Conservation (phyloP, 139 green algal species). For the Coelastrella sp. region DNA sequence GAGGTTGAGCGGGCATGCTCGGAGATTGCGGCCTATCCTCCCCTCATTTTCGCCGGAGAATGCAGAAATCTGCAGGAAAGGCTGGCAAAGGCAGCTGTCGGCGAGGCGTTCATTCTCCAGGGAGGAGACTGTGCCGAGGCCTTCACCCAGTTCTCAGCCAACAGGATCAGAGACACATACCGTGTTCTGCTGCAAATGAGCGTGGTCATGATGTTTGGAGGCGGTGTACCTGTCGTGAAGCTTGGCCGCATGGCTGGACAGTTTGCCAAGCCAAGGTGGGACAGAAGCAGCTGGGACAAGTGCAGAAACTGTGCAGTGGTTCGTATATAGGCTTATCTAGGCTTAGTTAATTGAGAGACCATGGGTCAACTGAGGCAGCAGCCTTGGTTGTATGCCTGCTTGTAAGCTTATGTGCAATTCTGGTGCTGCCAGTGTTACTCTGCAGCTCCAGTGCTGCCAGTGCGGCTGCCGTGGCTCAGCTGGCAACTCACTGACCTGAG, state of each 20-base stretch:
- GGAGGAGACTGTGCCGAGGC: slow-evolving; percentile 98
- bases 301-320: background rate
- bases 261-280: slow-evolving; percentile 96
- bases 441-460: background rate
- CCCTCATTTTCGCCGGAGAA: slow-evolving; percentile 98
- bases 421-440: background rate
- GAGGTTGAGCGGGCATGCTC: slow-evolving; percentile 71
- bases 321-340: background rate
- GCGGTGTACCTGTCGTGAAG: slow-evolving; percentile 97
- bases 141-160: slow-evolving; percentile 96
- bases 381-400: background rate
- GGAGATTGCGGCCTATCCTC: slow-evolving; percentile 86
- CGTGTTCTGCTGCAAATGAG: slow-evolving; percentile 95
- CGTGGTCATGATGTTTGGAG: slow-evolving; percentile 97
- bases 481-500: background rate
- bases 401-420: background rate
- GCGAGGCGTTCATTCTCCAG: slow-evolving; percentile 90
- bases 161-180: slow-evolving; percentile 96
- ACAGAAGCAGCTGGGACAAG: background rate
- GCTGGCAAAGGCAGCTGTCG: slow-evolving; percentile 86
- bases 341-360: background rate
- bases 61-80: slow-evolving; percentile 91
- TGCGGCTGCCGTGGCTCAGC: background rate
- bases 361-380: background rate
- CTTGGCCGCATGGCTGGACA: slow-evolving; percentile 98